A percentile compares a stretch with the other conserved stretches of the same genome.
These are phyloP conservation scores for Acanthamoeba lugdunensis DNA, from an alignment of 208 protist genomes.

Conservation along the genomic window DNA sequence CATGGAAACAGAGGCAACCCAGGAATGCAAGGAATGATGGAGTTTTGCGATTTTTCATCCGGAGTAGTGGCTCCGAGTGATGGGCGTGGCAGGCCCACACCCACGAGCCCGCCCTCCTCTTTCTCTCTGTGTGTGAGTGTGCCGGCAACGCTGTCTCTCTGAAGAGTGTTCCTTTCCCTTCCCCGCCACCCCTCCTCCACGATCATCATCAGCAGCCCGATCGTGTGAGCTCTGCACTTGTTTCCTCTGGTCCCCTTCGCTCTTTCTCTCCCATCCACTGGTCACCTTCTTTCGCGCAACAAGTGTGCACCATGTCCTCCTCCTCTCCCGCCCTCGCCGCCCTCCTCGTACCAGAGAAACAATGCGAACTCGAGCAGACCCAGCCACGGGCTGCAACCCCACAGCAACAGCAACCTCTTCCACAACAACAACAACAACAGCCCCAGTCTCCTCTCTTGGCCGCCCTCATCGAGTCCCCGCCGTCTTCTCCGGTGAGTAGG, in stretches of 20 bases:
- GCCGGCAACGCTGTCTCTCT: not conserved
- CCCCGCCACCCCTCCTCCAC: not conserved
- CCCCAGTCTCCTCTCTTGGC: not conserved
- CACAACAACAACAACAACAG: not conserved
- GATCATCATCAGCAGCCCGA: not conserved
- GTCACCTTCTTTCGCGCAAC: not conserved
- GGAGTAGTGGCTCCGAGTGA: not conserved
- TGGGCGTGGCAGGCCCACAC: not conserved
- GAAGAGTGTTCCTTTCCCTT: not conserved
- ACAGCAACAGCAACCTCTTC: not conserved
- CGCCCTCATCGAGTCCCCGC: not conserved
- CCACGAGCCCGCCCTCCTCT: not conserved
- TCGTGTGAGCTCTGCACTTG: not conserved
- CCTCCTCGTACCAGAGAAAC: slow-evolving; percentile 9
- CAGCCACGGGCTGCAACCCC: not conserved
- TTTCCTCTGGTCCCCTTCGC: not conserved
- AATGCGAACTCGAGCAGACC: not conserved
- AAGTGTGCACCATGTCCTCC: not conserved
- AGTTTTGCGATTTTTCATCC: not conserved
- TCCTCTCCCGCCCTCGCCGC: not conserved
- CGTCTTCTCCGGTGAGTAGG: not conserved
- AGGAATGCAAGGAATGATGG: not conserved
- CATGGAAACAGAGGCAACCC: not conserved
- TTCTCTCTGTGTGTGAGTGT: not conserved
- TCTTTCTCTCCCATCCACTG: not conserved